phyloP scores from a whole-genome alignment of 305 asterid genomes.

The Rubia balearica region DNA sequence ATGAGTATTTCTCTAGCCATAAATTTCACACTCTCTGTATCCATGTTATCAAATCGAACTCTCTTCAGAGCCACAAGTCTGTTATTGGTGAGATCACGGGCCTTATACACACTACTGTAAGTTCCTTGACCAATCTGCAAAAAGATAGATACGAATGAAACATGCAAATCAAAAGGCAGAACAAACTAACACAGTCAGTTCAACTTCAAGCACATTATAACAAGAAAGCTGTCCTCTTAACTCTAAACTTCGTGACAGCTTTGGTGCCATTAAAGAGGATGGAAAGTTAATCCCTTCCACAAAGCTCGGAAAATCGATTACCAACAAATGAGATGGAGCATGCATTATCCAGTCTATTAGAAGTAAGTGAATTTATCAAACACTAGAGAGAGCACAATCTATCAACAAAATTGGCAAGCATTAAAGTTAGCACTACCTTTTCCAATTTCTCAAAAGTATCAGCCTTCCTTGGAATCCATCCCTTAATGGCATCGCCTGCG shows the following conservation, averaged over 20 bases:
- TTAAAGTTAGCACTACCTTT: constrained; percentile 48
- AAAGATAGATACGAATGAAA: constrained; percentile 9
- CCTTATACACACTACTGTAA: constrained; percentile 88
- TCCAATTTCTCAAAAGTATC: constrained; percentile 85
- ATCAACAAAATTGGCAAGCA: constrained; percentile 7
- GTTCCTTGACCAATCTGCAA: constrained; percentile 99
- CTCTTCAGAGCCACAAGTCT: constrained; percentile 82
- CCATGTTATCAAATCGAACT: constrained; percentile 90
- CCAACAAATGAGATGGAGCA: background rate
- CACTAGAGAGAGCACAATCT: background rate
- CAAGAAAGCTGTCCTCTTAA: background rate
- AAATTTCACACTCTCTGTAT: constrained; percentile 88
- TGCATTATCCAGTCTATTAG: background rate
- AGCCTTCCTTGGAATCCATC: constrained; percentile 87
- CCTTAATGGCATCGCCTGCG: constrained; percentile 84
- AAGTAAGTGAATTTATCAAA: background rate
- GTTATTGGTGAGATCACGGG: constrained; percentile 59
- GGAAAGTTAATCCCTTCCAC: background rate
- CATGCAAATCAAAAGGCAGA: background rate
- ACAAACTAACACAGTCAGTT: background rate
- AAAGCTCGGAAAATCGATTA: background rate
- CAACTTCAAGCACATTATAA: background rate
- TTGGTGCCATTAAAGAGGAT: background rate
- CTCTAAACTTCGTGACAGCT: background rate
- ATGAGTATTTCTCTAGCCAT: constrained; percentile 97